Conservation (phyloP, 2,329 filamentous ascomycete species). For the Zasmidium cellare region DNA sequence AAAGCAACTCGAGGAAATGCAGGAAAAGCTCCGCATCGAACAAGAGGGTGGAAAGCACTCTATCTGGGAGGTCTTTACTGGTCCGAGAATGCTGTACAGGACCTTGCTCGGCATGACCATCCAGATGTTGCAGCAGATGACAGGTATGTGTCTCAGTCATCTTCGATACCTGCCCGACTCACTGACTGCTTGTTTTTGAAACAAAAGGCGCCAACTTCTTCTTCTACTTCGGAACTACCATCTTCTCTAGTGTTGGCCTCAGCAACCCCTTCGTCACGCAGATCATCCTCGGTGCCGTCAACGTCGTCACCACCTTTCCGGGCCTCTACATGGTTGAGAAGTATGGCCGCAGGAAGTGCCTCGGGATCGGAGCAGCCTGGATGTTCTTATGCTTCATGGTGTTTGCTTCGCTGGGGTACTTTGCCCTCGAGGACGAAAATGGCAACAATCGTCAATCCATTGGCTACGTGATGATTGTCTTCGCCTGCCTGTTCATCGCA, state of each 20-base stretch:
- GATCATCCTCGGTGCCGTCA: constrained; percentile 46
- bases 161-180: too few species aligned
- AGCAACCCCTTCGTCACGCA: constrained; percentile 37
- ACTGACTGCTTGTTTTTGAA: too few species aligned
- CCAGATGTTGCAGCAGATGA: constrained; percentile 64
- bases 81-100: constrained; percentile 50
- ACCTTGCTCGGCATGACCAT: constrained; percentile 46
- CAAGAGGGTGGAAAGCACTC: constrained; percentile 42
- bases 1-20: constrained; percentile 45
- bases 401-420: constrained; percentile 46
- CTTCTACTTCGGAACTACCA: constrained; percentile 54
- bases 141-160: constrained; percentile 25
- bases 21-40: constrained; percentile 44
- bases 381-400: constrained; percentile 59
- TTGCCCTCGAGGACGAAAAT: constrained; percentile 32
- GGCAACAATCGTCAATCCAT: constrained; percentile 37
- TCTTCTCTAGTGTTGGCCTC: constrained; percentile 37
- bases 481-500: constrained; percentile 66
- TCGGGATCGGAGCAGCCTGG: constrained; percentile 46
- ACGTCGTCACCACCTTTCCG: constrained; percentile 46
- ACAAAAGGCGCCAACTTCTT: constrained; percentile 59
- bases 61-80: constrained; percentile 54
- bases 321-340: constrained; percentile 50
- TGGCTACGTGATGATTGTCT: constrained; percentile 64
- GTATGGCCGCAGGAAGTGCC: constrained; percentile 45